phyloP scores from a whole-genome alignment of 163 green algal species.

The Prototheca cutis region DNA sequence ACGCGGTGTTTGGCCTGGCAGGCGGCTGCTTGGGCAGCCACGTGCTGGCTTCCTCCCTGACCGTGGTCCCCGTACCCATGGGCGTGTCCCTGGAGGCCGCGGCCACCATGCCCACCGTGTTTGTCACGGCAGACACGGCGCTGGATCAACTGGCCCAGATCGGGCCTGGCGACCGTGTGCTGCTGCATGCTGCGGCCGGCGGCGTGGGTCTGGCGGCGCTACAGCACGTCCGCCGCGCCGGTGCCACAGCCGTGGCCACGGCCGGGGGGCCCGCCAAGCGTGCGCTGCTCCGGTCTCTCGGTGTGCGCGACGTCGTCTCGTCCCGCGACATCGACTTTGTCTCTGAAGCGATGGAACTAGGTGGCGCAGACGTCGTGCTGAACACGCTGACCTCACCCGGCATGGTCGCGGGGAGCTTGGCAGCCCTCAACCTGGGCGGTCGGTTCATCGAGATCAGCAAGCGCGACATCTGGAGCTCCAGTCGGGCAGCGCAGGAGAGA shows the following conservation, averaged over 20 bases:
- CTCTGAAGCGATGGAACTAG: conserved; percentile 21
- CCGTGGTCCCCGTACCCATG: conserved; percentile 42
- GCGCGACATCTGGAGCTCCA: conserved; percentile 73
- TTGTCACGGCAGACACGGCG: conserved; percentile 31
- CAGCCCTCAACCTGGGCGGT: conserved; percentile 37
- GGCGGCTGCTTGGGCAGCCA: conserved; percentile 58
- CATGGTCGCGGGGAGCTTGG: conserved; percentile 63
- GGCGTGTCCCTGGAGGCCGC: conserved; percentile 28
- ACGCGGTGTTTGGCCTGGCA: conserved; percentile 67
- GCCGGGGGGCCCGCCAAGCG: conserved; percentile 68
- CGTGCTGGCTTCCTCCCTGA: conserved; percentile 30
- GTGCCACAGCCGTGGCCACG: conserved; percentile 37
- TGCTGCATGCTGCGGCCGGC: conserved; percentile 64
- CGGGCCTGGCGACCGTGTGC: conserved; percentile 23
- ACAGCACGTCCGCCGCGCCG: conserved; percentile 24
- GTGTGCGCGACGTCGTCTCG: conserved; percentile 23
- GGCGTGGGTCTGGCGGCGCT: conserved; percentile 69
- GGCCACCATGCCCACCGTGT: conserved; percentile 39
- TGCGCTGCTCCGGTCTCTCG: conserved; percentile 49
- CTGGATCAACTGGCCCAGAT: conserved; percentile 11
- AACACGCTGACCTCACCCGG: conserved; percentile 74
- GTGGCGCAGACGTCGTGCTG: conserved; percentile 33
- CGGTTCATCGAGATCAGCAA: conserved; percentile 83
- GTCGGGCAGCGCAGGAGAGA: conserved; percentile 49
- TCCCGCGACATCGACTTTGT: conserved; percentile 59